Percentiles rank a stretch among this genome's conserved stretches.
phyloP scores from a whole-genome alignment of 257 asterid genomes.

The Solanum pinnatisectum region DNA sequence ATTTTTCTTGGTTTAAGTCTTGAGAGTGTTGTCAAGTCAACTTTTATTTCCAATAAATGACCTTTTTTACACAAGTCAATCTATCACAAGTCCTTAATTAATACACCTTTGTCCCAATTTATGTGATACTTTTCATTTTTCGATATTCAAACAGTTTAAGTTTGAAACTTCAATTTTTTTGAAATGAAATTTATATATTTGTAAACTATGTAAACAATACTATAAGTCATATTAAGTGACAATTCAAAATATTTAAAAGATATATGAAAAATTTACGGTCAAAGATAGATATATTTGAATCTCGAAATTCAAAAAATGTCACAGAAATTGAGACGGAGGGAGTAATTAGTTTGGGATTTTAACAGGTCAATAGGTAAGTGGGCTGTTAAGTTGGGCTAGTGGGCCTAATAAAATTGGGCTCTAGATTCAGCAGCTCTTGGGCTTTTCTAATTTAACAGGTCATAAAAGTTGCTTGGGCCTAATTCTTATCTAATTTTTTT shows the following conservation, averaged over 20 bases:
- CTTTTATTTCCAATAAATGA: not conserved
- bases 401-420: not conserved
- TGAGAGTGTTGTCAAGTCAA: too few species aligned
- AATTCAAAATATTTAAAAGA: too few species aligned
- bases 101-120: too few species aligned
- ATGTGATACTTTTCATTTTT: fast-evolving
- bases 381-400: not conserved
- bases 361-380: not conserved
- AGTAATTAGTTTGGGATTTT: not conserved
- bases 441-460: not conserved
- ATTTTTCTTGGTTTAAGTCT: too few species aligned
- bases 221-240: too few species aligned
- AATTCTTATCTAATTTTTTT: not conserved
- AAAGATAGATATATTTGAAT: too few species aligned
- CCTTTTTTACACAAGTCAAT: not conserved
- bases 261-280: too few species aligned
- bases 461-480: not conserved
- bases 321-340: too few species aligned
- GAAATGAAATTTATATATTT: too few species aligned
- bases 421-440: not conserved
- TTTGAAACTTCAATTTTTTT: too few species aligned
- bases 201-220: fast-evolving
- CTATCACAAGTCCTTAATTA: not conserved
- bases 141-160: fast-evolving
- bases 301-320: too few species aligned